Evolutionary conservation across 164 flowering plant genomes (phyloP), one percentile per base, ranked within the genome.

Genomic region (Euptelea pleiosperma): DNA sequence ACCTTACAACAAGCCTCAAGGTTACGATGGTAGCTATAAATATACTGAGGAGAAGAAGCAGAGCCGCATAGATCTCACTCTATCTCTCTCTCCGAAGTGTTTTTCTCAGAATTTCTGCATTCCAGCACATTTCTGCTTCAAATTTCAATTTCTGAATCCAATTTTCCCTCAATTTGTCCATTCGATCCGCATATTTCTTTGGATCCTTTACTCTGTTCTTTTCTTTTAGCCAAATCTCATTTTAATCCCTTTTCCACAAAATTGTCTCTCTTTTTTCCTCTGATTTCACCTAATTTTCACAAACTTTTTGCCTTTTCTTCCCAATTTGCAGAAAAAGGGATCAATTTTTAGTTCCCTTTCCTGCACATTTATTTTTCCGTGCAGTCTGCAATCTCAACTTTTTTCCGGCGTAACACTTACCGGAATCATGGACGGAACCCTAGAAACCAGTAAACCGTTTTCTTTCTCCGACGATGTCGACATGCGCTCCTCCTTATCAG

Each of bases 401-500:
- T 40, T 49, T 52, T 30, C 44, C 53, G 15, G 24, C 37, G 15
- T 25, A 10, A 64, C 39, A 40, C 4, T 35, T 16, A 25, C 22
- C 22, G 8, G 31, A 58, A 41, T 11, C 14, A 77, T 72, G 78
- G 59, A 62, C 3, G 72, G 62, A 66, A 51, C 58, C 24, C 64
- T 68, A 62, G 77, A 72, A 43, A 67, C 53, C 15, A 66, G 33
- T 25, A 24, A 41, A 18, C 71, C 57, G 9, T 28, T 43, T 35
- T 14, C 45, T 15, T 62, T 65, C 29, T 19, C 56, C 16, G 37
- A 58, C 21, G 62, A 36, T 14, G 19, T 52, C 3, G 70, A 69
- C 39, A 68, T 81, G 15, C 42, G 81, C 3, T 52, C 79, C 0
- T 77, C 84, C 0, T 74, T 86, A 15, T 89, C 96, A 3, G 76